phyloP scores from a whole-genome alignment of 768 basidiomycete genomes.

The Tephrocybe sp. region DNA sequence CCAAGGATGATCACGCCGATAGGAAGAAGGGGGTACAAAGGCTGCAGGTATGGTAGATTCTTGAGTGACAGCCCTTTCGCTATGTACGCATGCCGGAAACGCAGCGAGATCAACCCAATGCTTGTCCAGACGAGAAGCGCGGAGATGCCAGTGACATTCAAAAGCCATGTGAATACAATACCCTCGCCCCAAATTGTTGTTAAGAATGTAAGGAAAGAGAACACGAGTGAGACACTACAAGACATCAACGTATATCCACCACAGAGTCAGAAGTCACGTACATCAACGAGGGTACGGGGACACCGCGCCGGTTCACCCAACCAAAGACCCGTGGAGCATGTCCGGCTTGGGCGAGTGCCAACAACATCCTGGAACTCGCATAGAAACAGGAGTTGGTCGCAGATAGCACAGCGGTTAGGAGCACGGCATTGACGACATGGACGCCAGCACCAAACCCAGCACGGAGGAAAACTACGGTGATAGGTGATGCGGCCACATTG shows the following conservation, averaged over 20 bases:
- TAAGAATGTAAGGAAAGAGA: constrained; percentile 51
- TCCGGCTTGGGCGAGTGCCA: constrained; percentile 61
- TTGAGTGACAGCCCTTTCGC: too few relatives aligned
- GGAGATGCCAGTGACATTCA: constrained; percentile 66
- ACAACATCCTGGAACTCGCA: constrained; percentile 61
- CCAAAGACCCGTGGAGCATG: constrained; percentile 67
- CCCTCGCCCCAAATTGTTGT: constrained; percentile 61
- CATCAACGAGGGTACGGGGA: constrained; percentile 58
- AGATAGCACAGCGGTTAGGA: constrained; percentile 64
- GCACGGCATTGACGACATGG: constrained; percentile 65
- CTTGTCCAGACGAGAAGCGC: constrained; percentile 69
- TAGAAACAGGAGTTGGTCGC: constrained; percentile 69
- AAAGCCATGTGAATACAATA: constrained; percentile 56
- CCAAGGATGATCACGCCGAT: constrained; percentile 49
- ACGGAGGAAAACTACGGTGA: constrained; percentile 62
- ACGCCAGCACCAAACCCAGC: constrained; percentile 63
- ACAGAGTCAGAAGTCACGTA: constrained; percentile 31
- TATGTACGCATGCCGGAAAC: constrained; percentile 63
- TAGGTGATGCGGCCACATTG: constrained; percentile 56
- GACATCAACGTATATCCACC: constrained; percentile 20
- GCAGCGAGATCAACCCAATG: constrained; percentile 53
- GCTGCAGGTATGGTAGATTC: constrained; percentile 62
- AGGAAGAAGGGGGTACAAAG: constrained; percentile 52
- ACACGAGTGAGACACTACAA: constrained; percentile 44
- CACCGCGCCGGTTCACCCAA: constrained; percentile 62